Conservation (phyloP, 1,284 basidiomycete genomes). For the Apiotrichum laibachii region DNA sequence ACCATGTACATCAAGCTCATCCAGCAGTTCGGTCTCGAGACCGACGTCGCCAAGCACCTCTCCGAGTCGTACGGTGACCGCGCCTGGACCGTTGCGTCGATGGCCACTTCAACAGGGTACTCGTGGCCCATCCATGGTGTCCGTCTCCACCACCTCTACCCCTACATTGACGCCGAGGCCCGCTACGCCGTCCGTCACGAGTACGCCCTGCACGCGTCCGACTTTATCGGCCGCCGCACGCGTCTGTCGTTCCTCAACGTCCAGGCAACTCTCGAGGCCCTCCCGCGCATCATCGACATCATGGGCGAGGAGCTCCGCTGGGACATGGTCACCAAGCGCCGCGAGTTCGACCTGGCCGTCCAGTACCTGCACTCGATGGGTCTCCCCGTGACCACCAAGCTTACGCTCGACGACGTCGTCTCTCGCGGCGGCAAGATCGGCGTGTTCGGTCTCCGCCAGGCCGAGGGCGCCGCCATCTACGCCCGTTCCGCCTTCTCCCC, state of each 20-base stretch:
- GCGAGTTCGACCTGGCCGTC: constrained; percentile 64
- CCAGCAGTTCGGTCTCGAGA: constrained; percentile 85
- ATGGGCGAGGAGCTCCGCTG: constrained; percentile 85
- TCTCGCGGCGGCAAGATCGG: constrained; percentile 35
- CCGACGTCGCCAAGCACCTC: constrained; percentile 88
- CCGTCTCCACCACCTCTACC: constrained; percentile 71
- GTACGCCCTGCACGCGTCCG: constrained; percentile 84
- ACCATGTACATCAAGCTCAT: constrained; percentile 97
- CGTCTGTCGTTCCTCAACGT: constrained; percentile 91
- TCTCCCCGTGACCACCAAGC: constrained; percentile 56
- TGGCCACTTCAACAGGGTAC: constrained; percentile 66
- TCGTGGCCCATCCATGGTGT: constrained; percentile 82
- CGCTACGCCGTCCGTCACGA: constrained; percentile 86
- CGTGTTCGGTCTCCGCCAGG: constrained; percentile 36
- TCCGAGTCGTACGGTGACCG: constrained; percentile 89
- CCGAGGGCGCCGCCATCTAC: constrained; percentile 52
- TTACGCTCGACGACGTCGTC: constrained; percentile 45
- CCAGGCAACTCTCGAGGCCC: constrained; percentile 75
- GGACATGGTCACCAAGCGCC: constrained; percentile 60
- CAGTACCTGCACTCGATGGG: constrained; percentile 75
- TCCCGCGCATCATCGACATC: constrained; percentile 85
- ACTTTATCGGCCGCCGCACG: constrained; percentile 88
- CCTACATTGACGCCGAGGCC: constrained; percentile 92
- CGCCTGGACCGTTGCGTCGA: constrained; percentile 87
- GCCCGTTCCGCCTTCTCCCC: constrained; percentile 64